phyloP scores from a whole-genome alignment of 129 eudicot genomes.

The Flaveria linearis region DNA sequence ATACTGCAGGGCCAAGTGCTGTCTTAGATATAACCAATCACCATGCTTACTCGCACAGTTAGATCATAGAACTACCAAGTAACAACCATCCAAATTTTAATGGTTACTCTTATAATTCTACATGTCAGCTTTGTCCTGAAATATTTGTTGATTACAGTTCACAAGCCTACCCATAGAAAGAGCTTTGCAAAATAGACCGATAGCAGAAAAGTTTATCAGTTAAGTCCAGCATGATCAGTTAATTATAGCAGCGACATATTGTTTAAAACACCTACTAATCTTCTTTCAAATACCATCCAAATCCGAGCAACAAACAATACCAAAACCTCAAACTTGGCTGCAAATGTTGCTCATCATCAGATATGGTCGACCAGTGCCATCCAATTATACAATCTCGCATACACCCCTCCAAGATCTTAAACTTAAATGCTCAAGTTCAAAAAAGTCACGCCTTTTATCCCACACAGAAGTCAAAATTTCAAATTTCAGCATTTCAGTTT shows the following conservation, averaged over 20 bases:
- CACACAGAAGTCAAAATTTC: not conserved
- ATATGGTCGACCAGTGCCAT: not conserved
- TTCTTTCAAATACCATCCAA: not conserved
- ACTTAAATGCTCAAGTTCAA: constrained; percentile 5
- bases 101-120: not conserved
- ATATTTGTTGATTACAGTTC: not conserved
- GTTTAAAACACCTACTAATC: not conserved
- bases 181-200: not conserved
- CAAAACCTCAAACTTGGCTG: constrained; percentile 6
- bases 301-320: constrained; percentile 17
- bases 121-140: not conserved
- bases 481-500: too few species aligned
- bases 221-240: too few species aligned
- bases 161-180: not conserved
- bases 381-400: not conserved
- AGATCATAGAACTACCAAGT: not conserved
- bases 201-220: too few species aligned
- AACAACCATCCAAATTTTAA: not conserved
- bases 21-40: not conserved
- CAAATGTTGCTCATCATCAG: not conserved
- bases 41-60: not conserved
- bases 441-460: not conserved
- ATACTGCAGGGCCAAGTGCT: not conserved
- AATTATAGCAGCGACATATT: not conserved
- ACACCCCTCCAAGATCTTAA: constrained; percentile 7